These are phyloP conservation scores for Leishmania guyanensis DNA, from an alignment of 208 protist genomes.

Conservation along the genomic window DNA sequence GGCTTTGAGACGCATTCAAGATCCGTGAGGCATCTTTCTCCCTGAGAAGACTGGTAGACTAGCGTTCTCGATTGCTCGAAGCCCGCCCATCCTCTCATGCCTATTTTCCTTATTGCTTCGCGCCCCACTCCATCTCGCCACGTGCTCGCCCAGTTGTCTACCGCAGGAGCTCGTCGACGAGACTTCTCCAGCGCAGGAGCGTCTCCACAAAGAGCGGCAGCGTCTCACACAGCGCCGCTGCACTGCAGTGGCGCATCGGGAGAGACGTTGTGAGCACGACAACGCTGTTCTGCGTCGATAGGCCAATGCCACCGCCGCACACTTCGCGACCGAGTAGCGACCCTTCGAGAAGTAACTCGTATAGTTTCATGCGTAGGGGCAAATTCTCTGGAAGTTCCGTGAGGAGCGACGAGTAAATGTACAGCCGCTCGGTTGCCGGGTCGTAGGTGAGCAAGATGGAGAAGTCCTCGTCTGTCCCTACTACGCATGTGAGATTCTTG, in stretches of 20 bases:
- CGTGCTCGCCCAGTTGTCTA: not conserved
- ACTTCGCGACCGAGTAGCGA: constrained; percentile 80
- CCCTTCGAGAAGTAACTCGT: constrained; percentile 79
- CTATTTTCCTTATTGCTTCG: not conserved
- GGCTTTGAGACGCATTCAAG: not conserved
- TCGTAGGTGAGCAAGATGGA: constrained; percentile 80
- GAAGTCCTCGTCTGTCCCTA: constrained; percentile 66
- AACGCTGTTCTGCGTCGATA: constrained; percentile 63
- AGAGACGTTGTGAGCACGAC: constrained; percentile 73
- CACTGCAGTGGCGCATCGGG: constrained; percentile 41
- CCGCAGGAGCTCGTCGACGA: constrained; percentile 57
- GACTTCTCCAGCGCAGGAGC: constrained; percentile 60
- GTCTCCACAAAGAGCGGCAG: constrained; percentile 78
- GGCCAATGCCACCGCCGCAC: constrained; percentile 73
- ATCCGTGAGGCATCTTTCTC: not conserved
- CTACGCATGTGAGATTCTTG: constrained; percentile 68
- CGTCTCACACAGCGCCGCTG: constrained; percentile 47
- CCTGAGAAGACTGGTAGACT: not conserved
- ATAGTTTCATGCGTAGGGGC: constrained; percentile 61
- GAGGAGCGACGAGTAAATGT: constrained; percentile 77
- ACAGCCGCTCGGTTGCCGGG: constrained; percentile 73
- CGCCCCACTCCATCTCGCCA: not conserved
- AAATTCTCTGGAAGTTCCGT: constrained; percentile 52
- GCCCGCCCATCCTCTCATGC: not conserved
- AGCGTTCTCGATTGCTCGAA: not conserved